Evolutionary conservation across 2,329 filamentous ascomycete species (phyloP), one percentile per base, ranked within the genome.

Genomic region (Aureobasidium sp.): DNA sequence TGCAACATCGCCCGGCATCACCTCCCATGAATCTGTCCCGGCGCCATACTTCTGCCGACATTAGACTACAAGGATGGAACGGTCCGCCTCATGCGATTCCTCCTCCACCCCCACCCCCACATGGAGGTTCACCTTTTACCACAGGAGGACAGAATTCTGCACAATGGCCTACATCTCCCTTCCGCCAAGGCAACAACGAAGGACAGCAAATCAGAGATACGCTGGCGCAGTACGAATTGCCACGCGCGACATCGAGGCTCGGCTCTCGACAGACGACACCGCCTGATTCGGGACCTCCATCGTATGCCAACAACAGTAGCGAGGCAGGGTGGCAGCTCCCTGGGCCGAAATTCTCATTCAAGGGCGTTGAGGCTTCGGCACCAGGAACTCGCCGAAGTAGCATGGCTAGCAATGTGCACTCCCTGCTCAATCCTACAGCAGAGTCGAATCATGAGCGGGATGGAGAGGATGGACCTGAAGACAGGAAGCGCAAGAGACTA

Each of bases 41-140:
- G 65, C 85, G 93, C 64, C 94, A 99, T 75, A 99, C 94, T 1
- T 93, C 92, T 42, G 94, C 94, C 63, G 94, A 99, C 72, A 97
- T 99, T 68, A 87, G 94, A 59, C 88, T 77, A 5, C 76, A 79
- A 64, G 77, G 78, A 63, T 92, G 78, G 68, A 88, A 91, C 71
- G 90, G 88, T 40, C 93, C 89, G 85, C 87, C 47, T 33, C 45
- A 42, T n/a, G 37, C 57, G 11, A 40, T 60, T 40, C 57, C 59
- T 15, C 59, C 37, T 17, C 57, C 59, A 2, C 59, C 37, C 1
- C 80, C 80, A 8, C 79, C 73, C 65, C 77, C 69, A 15, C 50
- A 83, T 27, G 67, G 64, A 35, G 70, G 66, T 29, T 88, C 87
- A 5, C 89, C 87, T 12, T 89, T 85, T 70, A 80, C 82, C 8